These are phyloP conservation scores for Wallacemonas sp. DNA, from an alignment of 208 protist species.

Conservation along the genomic window DNA sequence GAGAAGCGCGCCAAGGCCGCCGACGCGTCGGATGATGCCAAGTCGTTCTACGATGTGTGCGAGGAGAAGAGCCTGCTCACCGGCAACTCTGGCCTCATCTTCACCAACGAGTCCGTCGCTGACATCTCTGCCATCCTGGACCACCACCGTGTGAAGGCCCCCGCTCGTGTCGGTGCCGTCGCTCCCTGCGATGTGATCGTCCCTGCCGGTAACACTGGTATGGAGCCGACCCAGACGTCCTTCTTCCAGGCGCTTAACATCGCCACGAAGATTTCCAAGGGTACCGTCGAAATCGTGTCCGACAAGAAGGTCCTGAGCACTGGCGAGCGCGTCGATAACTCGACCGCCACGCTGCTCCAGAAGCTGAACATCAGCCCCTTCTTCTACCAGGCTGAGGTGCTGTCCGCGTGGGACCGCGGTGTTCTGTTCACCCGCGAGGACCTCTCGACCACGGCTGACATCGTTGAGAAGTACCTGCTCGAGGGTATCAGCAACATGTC, in stretches of 20 bases:
- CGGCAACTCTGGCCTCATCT: slow-evolving; percentile 98
- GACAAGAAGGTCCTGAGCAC: slow-evolving; percentile 95
- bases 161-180: slow-evolving; percentile 97
- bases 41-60: slow-evolving; percentile 64
- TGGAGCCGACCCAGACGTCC: slow-evolving; percentile 97
- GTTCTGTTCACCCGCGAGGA: slow-evolving; percentile 93
- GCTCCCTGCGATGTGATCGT: slow-evolving; percentile 97
- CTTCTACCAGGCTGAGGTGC: slow-evolving; percentile 95
- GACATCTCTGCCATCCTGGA: slow-evolving; percentile 87
- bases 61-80: slow-evolving; percentile 72
- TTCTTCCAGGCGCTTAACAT: slow-evolving; percentile 99
- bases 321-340: slow-evolving; percentile 97
- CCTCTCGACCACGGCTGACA: slow-evolving; percentile 94
- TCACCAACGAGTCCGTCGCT: slow-evolving; percentile 96
- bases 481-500: slow-evolving; percentile 92
- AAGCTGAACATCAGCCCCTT: slow-evolving; percentile 99
- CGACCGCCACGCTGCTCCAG: slow-evolving; percentile 96
- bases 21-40: slow-evolving; percentile 47
- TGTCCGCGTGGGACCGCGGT: slow-evolving; percentile 96
- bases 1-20: slow-evolving; percentile 60
- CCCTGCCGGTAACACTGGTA: slow-evolving; percentile 95
- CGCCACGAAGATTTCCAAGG: slow-evolving; percentile 98
- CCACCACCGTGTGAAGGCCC: slow-evolving; percentile 90
- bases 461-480: slow-evolving; percentile 89
- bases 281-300: slow-evolving; percentile 98